Conservation (phyloP, 2,329 filamentous ascomycete genomes). For the Sporothrix curviconia region DNA sequence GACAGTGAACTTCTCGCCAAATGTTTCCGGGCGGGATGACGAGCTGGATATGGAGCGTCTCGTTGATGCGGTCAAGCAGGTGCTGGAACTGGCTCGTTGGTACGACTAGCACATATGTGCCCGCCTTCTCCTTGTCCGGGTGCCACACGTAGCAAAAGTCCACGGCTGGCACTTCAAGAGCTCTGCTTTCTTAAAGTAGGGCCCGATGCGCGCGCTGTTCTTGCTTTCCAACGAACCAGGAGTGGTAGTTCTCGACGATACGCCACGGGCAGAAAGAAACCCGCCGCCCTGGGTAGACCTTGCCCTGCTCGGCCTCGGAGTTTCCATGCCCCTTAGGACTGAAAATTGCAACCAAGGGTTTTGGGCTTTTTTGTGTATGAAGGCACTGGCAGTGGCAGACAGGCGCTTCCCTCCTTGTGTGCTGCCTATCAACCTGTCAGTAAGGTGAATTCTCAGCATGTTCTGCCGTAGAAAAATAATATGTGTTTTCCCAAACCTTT, state of each 20-base stretch:
- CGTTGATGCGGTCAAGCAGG: conserved; percentile 61
- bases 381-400: no score
- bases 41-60: conserved; percentile 46
- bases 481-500: no score
- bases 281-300: conserved; percentile 8
- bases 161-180: conserved; percentile 58
- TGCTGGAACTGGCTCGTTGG: conserved; percentile 57
- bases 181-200: conserved; percentile 48
- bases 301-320: not conserved
- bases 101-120: conserved; percentile 57
- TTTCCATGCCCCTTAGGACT: not conserved
- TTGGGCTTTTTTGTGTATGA: no score
- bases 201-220: conserved; percentile 43
- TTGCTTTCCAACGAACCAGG: conserved; percentile 48
- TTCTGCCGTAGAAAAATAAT: no score
- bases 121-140: conserved; percentile 37
- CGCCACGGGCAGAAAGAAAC: conserved; percentile 42
- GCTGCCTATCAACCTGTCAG: no score
- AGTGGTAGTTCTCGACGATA: conserved; percentile 51
- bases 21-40: conserved; percentile 48
- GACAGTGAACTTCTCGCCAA: conserved; percentile 51
- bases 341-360: not conserved
- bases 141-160: conserved; percentile 66
- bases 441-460: no score
- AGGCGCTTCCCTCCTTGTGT: no score